Evolutionary conservation across 2,329 filamentous ascomycete genomes (phyloP).

Genomic region (Boeremia lycopersici): DNA sequence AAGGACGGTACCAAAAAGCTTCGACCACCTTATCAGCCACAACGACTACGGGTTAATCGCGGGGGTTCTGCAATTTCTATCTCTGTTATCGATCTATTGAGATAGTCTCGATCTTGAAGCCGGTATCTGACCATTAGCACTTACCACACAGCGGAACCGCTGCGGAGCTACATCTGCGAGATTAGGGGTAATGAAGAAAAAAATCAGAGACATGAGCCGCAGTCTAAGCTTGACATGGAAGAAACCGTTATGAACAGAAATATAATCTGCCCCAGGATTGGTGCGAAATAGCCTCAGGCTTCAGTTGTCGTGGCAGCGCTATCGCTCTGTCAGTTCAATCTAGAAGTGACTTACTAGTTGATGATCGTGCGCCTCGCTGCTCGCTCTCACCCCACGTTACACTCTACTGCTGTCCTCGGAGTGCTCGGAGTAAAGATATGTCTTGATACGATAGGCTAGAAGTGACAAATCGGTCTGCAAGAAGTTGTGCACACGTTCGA

Average conservation of each 20-base stretch:
- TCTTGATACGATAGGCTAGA: not conserved
- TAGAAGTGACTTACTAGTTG: not conserved
- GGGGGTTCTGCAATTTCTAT: constrained; percentile 23
- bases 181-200: not conserved
- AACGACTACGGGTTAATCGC: constrained; percentile 17
- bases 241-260: not conserved
- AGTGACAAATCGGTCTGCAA: not conserved
- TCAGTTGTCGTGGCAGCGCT: not conserved
- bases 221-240: not conserved
- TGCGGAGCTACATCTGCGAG: not conserved
- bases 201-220: not conserved
- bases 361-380: constrained; percentile 8
- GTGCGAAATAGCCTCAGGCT: constrained; percentile 6
- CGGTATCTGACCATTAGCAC: not conserved
- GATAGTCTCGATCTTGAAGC: constrained; percentile 5
- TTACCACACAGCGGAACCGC: constrained; percentile 1
- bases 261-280: not conserved
- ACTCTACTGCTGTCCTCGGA: not conserved
- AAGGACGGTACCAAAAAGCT: constrained; percentile 25
- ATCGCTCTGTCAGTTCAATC: not conserved
- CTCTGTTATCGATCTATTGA: constrained; percentile 22
- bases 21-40: constrained; percentile 25
- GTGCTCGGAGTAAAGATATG: constrained; percentile 3
- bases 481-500: not conserved
- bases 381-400: constrained; percentile 6